phyloP scores from a whole-genome alignment of 2,329 filamentous ascomycete species.

The Alternaria sp. region DNA sequence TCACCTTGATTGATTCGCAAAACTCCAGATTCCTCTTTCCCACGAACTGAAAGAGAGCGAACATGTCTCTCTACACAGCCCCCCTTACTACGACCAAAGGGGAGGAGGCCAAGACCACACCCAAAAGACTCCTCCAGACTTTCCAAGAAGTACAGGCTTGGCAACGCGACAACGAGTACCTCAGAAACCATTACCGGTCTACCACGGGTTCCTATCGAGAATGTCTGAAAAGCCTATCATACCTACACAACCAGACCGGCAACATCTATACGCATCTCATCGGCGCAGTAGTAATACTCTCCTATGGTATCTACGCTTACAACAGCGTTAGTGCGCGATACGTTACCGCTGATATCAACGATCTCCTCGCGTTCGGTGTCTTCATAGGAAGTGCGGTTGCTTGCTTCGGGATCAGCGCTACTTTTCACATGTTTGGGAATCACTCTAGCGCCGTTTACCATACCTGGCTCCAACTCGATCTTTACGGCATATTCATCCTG shows the following conservation, averaged over 20 bases:
- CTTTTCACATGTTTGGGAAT: constrained; percentile 13
- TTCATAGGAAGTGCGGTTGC: constrained; percentile 5
- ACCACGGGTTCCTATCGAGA: constrained; percentile 11
- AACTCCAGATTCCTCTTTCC: background rate
- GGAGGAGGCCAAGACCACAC: background rate
- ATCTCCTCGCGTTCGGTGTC: constrained; percentile 11
- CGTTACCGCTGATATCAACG: constrained; percentile 3
- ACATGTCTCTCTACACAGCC: background rate
- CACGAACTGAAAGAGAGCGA: background rate
- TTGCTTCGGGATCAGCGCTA: constrained; percentile 15
- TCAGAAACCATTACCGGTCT: constrained; percentile 5
- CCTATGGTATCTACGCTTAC: constrained; percentile 1
- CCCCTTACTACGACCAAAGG: constrained; percentile 6
- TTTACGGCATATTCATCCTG: constrained; percentile 15
- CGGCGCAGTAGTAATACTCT: background rate
- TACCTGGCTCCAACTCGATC: constrained; percentile 9
- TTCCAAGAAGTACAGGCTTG: constrained; percentile 17
- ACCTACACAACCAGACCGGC: constrained; percentile 13
- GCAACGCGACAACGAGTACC: constrained; percentile 18
- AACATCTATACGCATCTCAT: constrained; percentile 17
- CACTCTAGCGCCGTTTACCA: constrained; percentile 12
- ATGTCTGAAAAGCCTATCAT: constrained; percentile 9
- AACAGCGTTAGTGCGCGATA: constrained; percentile 4
- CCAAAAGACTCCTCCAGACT: constrained; percentile 25
- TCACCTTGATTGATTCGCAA: background rate